Conservation (phyloP, 2,329 filamentous ascomycete genomes). For the Annulohypoxylon truncatum region DNA sequence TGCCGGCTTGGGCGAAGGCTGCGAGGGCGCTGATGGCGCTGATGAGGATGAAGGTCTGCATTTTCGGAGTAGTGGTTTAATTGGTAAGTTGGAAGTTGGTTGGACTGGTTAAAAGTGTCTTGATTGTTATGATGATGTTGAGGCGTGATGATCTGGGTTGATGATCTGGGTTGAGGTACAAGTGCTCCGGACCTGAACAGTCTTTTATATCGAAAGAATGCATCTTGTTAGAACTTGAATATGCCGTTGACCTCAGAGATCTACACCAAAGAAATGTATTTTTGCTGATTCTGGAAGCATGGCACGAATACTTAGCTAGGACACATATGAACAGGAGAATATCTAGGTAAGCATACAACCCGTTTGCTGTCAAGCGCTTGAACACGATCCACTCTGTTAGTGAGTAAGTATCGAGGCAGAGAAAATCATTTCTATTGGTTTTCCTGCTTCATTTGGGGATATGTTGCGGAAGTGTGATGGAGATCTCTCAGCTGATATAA, state of each 20-base stretch:
- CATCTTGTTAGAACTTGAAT: not conserved
- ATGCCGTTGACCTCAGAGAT: not conserved
- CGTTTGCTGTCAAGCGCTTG: not conserved
- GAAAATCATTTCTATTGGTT: not conserved
- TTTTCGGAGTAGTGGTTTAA: conserved; percentile 2
- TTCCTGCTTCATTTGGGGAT: not conserved
- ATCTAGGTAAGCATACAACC: too few species aligned
- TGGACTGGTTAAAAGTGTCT: not conserved
- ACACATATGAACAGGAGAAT: too few species aligned
- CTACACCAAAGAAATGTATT: not conserved
- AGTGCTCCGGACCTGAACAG: not conserved
- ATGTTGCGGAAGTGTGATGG: not conserved
- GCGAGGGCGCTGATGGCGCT: conserved; percentile 5
- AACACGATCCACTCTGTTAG: not conserved
- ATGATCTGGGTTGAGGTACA: conserved; percentile 1
- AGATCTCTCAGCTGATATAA: conserved; percentile 13
- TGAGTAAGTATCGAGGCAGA: not conserved
- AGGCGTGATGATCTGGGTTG: conserved; percentile 2
- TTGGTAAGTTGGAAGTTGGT: not conserved
- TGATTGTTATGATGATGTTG: not conserved
- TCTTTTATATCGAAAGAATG: not conserved
- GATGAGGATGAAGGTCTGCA: conserved; percentile 10
- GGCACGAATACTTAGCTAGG: not conserved
- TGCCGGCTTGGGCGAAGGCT: conserved; percentile 9
- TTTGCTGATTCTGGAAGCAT: conserved; percentile 9